Evolutionary conservation across 1,284 basidiomycete species (phyloP), one percentile per base, ranked within the genome.

Genomic region (Puccinia horiana): DNA sequence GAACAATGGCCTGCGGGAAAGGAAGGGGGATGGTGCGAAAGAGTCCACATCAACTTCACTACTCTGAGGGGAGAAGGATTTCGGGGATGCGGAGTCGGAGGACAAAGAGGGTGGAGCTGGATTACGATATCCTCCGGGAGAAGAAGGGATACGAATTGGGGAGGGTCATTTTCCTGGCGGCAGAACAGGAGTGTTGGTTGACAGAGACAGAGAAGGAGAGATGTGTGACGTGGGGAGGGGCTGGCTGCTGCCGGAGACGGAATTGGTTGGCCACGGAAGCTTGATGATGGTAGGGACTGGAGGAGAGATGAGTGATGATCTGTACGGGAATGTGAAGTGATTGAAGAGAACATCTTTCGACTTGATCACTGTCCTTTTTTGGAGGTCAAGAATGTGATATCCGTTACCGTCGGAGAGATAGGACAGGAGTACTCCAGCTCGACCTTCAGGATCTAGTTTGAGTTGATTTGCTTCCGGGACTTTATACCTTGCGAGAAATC

Each of bases 321-420:
- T 8, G 42, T 44, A 56, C 14, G 72, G 47, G n/a, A 74, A 56
- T 12, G 11, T 37, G 35, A 6, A 52, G 40, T 76, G 54, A 37
- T 42, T 35, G 44, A 77, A 77, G 2, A 65, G 16, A n/a, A 63
- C 26, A 76, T 76, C 52, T 32, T 37, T 9, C 2, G 35, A 58
- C 42, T 76, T 76, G 14, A 77, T 32, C 4, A 65, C 23, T 26
- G 52, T 29, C n/a, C 35, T 14, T 6, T 32, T 8, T 14, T 40
- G 20, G 4, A 65, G n/a, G 49, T 77, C 75, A 32, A 32, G 65
- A 14, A 77, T 1, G 6, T 29, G 12, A n/a, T 63, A 77, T 2
- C 75, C 58, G 23, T 77, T 77, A 8, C 47, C 75, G 47, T 77
- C 58, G 0, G 20, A 1, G 0, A 63, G 58, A 23, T 77, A 77